Evolutionary conservation across 176 grass and related monocot species (phyloP).

Genomic region (Saccharum officinarum): DNA sequence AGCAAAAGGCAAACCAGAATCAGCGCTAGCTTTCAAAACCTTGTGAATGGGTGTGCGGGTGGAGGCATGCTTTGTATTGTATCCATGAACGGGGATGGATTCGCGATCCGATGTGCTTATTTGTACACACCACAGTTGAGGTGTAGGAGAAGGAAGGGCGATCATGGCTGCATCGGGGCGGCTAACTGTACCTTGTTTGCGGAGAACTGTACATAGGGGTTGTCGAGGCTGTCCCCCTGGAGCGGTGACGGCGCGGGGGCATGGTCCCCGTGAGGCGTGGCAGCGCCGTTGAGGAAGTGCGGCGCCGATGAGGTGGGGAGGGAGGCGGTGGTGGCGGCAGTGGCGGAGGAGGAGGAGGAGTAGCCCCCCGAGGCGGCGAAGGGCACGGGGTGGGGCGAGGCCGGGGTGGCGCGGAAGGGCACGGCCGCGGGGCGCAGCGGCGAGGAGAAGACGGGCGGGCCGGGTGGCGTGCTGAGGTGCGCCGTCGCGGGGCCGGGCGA

Average conservation of each 20-base stretch:
- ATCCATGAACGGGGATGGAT: neutral
- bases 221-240: slow-evolving; percentile 62
- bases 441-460: slow-evolving; percentile 84
- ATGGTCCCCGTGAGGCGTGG: slow-evolving; percentile 38
- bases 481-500: slow-evolving; percentile 21
- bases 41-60: neutral
- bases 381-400: slow-evolving; percentile 52
- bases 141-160: neutral
- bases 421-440: slow-evolving; percentile 74
- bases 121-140: neutral
- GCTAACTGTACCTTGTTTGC: slow-evolving; percentile 71
- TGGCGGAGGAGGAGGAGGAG: slow-evolving; percentile 28
- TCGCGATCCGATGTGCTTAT: neutral
- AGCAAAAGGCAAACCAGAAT: slow-evolving; percentile 2
- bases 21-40: neutral
- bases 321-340: slow-evolving; percentile 35
- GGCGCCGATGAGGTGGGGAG: slow-evolving; percentile 65
- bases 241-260: slow-evolving; percentile 24
- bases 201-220: slow-evolving; percentile 88
- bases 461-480: slow-evolving; percentile 88
- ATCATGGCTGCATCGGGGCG: neutral
- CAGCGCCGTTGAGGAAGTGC: slow-evolving; percentile 64
- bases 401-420: slow-evolving; percentile 71
- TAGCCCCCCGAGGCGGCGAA: slow-evolving; percentile 29
- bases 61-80: neutral